A percentile compares a stretch with the other conserved stretches of the same genome.
These are phyloP conservation scores for Picochlorum sp. DNA, from an alignment of 139 green algal genomes.

Conservation along the genomic window DNA sequence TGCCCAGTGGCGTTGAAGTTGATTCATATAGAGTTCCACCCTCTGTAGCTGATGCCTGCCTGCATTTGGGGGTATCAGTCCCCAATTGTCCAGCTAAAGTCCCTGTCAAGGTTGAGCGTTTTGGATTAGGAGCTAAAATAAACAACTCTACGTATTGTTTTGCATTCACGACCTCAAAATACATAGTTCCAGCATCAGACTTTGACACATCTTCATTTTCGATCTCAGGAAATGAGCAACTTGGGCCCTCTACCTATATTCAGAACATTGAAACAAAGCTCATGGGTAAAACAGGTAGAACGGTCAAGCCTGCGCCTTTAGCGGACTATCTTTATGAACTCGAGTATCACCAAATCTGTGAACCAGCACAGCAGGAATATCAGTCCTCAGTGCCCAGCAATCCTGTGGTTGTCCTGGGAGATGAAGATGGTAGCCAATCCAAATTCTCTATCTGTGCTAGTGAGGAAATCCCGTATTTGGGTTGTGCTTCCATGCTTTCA, in stretches of 20 bases:
- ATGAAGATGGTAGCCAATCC: too few species aligned
- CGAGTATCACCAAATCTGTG: constrained; percentile 6
- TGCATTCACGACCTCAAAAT: constrained; percentile 10
- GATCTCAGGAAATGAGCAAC: not conserved
- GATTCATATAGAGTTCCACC: constrained; percentile 31
- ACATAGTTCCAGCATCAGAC: constrained; percentile 4
- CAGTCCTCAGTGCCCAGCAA: too few species aligned
- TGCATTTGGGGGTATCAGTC: constrained; percentile 31
- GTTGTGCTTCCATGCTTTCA: too few species aligned
- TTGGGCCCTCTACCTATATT: constrained; percentile 7
- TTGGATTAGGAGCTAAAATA: not conserved
- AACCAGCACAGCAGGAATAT: too few species aligned
- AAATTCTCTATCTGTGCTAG: too few species aligned
- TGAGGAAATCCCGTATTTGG: too few species aligned
- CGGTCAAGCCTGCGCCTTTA: not conserved
- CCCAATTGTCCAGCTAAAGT: constrained; percentile 29
- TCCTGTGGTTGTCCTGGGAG: too few species aligned
- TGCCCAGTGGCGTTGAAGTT: not conserved
- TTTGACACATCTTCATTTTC: constrained; percentile 17
- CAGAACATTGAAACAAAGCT: constrained; percentile 18
- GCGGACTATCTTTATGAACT: constrained; percentile 31
- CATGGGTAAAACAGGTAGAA: constrained; percentile 1
- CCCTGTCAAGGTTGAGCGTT: constrained; percentile 19
- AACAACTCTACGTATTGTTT: constrained; percentile 1
- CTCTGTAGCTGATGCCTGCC: constrained; percentile 28